A percentile compares a stretch with the other conserved stretches of the same genome.
phyloP scores from a whole-genome alignment of 169 alveolate species.

The Amoebophrya sp. region DNA sequence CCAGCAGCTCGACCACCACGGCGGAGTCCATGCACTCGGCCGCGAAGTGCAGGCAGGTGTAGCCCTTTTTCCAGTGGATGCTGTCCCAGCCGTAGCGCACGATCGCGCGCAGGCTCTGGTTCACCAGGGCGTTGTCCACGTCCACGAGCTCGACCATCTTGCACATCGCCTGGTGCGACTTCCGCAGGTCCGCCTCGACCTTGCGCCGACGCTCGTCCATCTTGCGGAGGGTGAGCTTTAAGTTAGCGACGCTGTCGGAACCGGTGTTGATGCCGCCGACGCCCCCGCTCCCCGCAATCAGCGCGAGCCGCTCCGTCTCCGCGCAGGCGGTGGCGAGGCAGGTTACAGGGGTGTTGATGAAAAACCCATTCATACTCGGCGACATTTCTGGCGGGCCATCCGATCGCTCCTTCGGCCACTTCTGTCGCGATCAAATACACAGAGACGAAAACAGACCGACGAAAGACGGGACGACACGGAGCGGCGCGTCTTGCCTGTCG shows the following conservation, averaged over 20 bases:
- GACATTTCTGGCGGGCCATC: no score
- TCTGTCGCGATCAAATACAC: no score
- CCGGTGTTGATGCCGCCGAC: not conserved
- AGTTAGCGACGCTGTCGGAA: not conserved
- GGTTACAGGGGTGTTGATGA: no score
- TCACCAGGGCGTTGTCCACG: not conserved
- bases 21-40: not conserved
- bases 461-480: no score
- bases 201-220: not conserved
- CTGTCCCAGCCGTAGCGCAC: constrained; percentile 14
- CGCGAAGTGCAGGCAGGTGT: constrained; percentile 6
- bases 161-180: not conserved
- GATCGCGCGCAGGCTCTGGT: not conserved
- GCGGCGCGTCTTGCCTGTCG: no score
- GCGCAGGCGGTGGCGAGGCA: constrained; percentile 1
- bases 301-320: not conserved
- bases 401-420: no score
- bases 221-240: not conserved
- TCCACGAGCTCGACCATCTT: not conserved
- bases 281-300: not conserved
- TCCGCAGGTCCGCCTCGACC: not conserved
- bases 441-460: no score
- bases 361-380: no score
- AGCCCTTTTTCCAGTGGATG: not conserved
- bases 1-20: not conserved